phyloP scores from a whole-genome alignment of 1,284 basidiomycete species.

The Malassezia dermatis region DNA sequence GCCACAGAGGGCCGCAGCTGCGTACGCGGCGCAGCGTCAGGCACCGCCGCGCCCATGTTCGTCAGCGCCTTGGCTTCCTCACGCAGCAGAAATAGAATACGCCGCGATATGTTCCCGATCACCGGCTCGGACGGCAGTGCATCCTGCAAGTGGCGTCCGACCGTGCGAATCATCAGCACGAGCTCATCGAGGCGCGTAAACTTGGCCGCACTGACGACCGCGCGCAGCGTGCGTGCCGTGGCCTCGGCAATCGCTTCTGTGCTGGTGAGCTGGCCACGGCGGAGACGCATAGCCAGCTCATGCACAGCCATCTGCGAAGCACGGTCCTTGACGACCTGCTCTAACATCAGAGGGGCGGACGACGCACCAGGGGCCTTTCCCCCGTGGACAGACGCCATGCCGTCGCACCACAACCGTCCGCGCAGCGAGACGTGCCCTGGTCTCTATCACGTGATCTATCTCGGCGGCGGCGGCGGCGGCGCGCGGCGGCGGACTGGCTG shows the following conservation, averaged over 20 bases:
- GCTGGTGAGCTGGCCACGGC: conserved; percentile 24
- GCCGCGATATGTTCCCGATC: conserved; percentile 83
- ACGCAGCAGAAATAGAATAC: conserved; percentile 78
- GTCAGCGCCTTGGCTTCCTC: conserved; percentile 58
- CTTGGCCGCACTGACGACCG: conserved; percentile 74
- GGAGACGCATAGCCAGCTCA: conserved; percentile 26
- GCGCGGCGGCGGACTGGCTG: conserved; percentile 3
- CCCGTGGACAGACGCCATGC: not conserved
- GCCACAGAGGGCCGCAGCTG: conserved; percentile 17
- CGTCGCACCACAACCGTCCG: not conserved
- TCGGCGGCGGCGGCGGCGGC: conserved; percentile 12
- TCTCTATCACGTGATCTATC: not conserved
- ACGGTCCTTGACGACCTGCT: conserved; percentile 20
- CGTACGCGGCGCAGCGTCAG: not conserved
- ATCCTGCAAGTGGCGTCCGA: conserved; percentile 68
- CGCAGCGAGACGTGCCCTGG: not conserved
- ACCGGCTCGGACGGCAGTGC: conserved; percentile 81
- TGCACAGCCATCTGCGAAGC: conserved; percentile 24
- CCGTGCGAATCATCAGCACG: conserved; percentile 65
- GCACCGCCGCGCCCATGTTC: conserved; percentile 10
- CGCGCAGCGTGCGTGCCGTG: conserved; percentile 73
- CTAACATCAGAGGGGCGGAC: not conserved
- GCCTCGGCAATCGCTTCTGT: conserved; percentile 62
- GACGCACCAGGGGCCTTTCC: not conserved
- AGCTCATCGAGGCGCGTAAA: conserved; percentile 81